Evolutionary conservation across 192 early-diverging fungal species (phyloP).

Genomic region (Coemansia reversa): DNA sequence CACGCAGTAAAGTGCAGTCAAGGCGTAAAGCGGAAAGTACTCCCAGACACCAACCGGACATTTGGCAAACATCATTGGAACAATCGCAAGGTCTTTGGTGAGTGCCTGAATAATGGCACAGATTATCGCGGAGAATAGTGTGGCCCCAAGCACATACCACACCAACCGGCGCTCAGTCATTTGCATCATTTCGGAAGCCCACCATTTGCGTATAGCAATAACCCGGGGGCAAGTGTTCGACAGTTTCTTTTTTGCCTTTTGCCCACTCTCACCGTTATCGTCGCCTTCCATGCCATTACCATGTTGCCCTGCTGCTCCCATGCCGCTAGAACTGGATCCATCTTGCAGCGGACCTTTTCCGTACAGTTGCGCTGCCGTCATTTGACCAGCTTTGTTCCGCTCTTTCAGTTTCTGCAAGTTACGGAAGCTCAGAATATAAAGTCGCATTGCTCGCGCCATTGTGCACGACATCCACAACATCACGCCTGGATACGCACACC

Average conservation of each 20-base stretch:
- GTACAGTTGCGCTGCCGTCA: constrained; percentile 54
- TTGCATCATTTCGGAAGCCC: constrained; percentile 36
- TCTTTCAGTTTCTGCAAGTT: constrained; percentile 54
- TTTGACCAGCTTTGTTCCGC: constrained; percentile 49
- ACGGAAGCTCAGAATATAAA: constrained; percentile 51
- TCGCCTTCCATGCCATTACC: neutral
- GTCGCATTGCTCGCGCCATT: constrained; percentile 52
- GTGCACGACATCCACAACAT: constrained; percentile 56
- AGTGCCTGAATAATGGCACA: constrained; percentile 49
- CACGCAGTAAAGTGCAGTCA: constrained; percentile 46
- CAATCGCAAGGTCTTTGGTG: constrained; percentile 44
- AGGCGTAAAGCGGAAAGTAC: constrained; percentile 52
- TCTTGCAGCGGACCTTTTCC: constrained; percentile 41
- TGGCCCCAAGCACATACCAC: constrained; percentile 38
- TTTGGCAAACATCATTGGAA: constrained; percentile 42
- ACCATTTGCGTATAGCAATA: constrained; percentile 26
- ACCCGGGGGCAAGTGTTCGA: neutral
- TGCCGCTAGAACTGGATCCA: constrained; percentile 14
- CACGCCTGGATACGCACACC: constrained; percentile 53
- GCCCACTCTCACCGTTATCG: neutral
- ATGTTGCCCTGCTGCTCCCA: neutral
- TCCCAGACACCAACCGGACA: constrained; percentile 55
- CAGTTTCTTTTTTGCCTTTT: neutral
- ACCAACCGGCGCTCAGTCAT: constrained; percentile 51
- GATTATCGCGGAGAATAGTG: constrained; percentile 36